Conservation (phyloP, 805 yeast species). For the Kuraishia piskuri region DNA sequence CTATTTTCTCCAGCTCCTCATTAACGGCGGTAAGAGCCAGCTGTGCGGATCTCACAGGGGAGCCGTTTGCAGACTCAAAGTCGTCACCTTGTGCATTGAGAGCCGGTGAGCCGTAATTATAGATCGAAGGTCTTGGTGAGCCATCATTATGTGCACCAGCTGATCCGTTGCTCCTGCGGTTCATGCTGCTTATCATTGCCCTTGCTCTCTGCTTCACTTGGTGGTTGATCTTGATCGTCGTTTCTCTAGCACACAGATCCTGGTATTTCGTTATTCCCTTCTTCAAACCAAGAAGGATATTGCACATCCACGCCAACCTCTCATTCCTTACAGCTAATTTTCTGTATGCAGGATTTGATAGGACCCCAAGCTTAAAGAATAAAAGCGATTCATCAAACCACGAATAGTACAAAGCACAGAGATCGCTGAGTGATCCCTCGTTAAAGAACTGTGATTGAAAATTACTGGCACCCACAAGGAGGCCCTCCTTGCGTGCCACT, state of each 20-base stretch:
- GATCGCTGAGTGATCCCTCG: conserved; percentile 38
- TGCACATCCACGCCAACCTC: conserved; percentile 60
- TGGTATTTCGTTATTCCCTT: conserved; percentile 36
- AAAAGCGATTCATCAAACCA: conserved; percentile 56
- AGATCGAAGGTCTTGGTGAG: neutral
- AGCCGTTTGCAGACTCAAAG: neutral
- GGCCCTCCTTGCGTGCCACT: conserved; percentile 7
- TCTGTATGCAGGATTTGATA: conserved; percentile 27
- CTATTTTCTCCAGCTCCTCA: conserved; percentile 22
- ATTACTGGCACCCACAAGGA: conserved; percentile 11
- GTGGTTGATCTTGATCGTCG: conserved; percentile 45
- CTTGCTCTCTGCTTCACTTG: conserved; percentile 52
- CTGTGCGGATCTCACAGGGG: conserved; percentile 4
- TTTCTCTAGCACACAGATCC: conserved; percentile 36
- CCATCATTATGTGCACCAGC: neutral
- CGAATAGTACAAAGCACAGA: conserved; percentile 53
- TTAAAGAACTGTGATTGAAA: conserved; percentile 27
- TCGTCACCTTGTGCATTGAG: neutral
- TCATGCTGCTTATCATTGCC: conserved; percentile 9
- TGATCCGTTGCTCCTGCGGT: neutral
- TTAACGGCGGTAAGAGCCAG: conserved; percentile 7
- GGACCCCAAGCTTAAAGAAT: conserved; percentile 43
- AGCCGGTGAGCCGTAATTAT: conserved; percentile 1
- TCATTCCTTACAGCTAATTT: conserved; percentile 46
- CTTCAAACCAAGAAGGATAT: conserved; percentile 48